Base-by-base conservation (phyloP, 73 alveolate genomes). In the Paramecium sonneborni region DNA sequence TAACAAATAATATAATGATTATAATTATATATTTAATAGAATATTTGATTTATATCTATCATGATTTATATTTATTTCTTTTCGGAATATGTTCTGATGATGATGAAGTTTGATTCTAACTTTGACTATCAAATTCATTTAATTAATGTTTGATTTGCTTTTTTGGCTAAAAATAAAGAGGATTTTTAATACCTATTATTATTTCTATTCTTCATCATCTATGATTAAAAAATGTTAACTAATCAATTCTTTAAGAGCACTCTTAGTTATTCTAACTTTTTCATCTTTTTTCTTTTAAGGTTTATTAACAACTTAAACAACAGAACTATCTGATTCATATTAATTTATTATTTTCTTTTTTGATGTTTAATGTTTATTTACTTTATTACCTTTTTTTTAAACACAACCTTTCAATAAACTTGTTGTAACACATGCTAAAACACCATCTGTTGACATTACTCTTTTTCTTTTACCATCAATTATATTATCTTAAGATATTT, bases 401-500 rank as follows among this genome's bases (percentile, higher is more conserved):
- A 3, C 38, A 12, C 46, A 0, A 10, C 12, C 21, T 34, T 39
- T 74, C 48, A 62, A 26, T n/a, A 74, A 18, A 74, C 8, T 34
- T 18, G 87, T 8, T 3, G 76, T 79, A 10, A 72, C 86, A 35
- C 44, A 32, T 2, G 90, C 90, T 24, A 79, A 24, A 34, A 79
- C 90, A 41, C 90, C 90, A 14, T 79, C 76, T 20, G 76, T 79
- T 20, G 90, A 79, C 90, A 79, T 79, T 24, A 79, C 90, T 44
- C 90, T 79, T 20, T 79, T 79, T 43, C 90, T 39, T 44, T 79
- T 79, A 41, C 90, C 90, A 12, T 79, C 90, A 21, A 79, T 34
- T 0, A 79, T 79, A 72, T 72, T 72, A 21, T 34, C 6, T 34
- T 20, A 18, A n/a, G 28, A 62, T 23, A 62, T 62, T 62, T 26